Percentiles rank a stretch among this genome's conserved stretches.
Evolutionary conservation across 345 rosid genomes (phyloP).

Genomic region (Acer saccharum): DNA sequence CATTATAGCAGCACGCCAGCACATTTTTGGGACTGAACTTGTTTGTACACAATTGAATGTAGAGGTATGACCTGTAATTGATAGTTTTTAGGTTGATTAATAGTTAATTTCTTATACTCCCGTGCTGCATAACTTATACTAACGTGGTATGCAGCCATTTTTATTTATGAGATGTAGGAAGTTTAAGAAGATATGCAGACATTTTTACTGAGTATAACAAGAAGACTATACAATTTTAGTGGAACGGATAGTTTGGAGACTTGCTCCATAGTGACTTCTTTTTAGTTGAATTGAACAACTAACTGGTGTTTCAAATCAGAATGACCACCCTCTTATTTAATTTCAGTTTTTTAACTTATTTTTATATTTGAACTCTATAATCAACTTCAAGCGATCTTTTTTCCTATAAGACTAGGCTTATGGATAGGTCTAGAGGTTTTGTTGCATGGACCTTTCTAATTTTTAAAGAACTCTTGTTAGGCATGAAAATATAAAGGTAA

Average conservation of each 20-base stretch:
- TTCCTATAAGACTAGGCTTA: background rate
- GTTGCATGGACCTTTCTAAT: background rate
- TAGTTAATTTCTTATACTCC: background rate
- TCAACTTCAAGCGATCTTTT: constrained; percentile 1
- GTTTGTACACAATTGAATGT: background rate
- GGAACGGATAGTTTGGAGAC: too few relatives aligned
- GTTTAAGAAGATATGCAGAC: background rate
- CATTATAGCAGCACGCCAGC: background rate
- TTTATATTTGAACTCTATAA: background rate
- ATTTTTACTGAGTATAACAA: background rate
- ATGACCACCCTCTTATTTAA: background rate
- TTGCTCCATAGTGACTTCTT: background rate
- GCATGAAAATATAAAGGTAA: background rate
- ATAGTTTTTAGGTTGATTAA: background rate
- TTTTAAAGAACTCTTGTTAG: background rate
- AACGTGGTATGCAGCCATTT: background rate
- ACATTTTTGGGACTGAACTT: background rate
- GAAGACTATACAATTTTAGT: background rate
- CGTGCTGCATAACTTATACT: background rate
- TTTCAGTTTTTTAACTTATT: background rate
- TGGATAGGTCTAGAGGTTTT: background rate
- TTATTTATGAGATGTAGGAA: background rate
- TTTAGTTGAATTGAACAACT: background rate
- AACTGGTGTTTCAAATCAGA: background rate
- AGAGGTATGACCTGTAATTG: background rate